Evolutionary conservation across 2,329 filamentous ascomycete species (phyloP), one percentile per base, ranked within the genome.

Genomic region (Beauveria australis): DNA sequence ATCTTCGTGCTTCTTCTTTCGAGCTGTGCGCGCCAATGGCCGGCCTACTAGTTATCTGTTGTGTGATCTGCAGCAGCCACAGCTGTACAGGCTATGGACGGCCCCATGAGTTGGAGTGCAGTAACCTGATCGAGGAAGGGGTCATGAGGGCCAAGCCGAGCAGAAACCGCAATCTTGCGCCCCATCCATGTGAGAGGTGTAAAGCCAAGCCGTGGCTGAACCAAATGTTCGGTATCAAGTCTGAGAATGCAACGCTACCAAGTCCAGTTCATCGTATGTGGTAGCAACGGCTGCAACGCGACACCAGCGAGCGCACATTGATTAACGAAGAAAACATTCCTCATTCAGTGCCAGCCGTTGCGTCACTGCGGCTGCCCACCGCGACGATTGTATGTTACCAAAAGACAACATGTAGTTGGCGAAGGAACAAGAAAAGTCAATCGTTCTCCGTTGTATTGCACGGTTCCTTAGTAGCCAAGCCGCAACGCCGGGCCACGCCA

Each of bases 221-320:
- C 55, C 55, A 58, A 24, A 22, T 46, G 55, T 51, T 58, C 55
- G 46, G 30, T 49, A 58, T n/a, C 55, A 58, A 8, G 28, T 26
- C 19, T 58, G 33, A 12, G 22, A 6, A 5, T 19, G 19, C 46
- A 58, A 41, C 46, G 46, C 55, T 48, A 58, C 55, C 19, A 58
- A 43, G 26, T 49, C 33, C 46, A 43, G 14, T 30, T 24, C 33
- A 41, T 49, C 24, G 14, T 24, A n/a, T 22, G 33, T 41, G 30
- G 44, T 49, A 49, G 33, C 46, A 58, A 37, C 41, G 43, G 53
- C 16, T 47, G 14, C 53, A 19, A 47, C 43, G 28, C n/a, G 37
- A 47, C 43, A 19, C n/a, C 47, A 28, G 12, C 43, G 28, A 48
- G 22, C 28, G 44, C 22, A 49, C 12, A 30, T 49, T 51, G 30